phyloP scores from a whole-genome alignment of 768 basidiomycete genomes.

The Leccinum barrowsii region DNA sequence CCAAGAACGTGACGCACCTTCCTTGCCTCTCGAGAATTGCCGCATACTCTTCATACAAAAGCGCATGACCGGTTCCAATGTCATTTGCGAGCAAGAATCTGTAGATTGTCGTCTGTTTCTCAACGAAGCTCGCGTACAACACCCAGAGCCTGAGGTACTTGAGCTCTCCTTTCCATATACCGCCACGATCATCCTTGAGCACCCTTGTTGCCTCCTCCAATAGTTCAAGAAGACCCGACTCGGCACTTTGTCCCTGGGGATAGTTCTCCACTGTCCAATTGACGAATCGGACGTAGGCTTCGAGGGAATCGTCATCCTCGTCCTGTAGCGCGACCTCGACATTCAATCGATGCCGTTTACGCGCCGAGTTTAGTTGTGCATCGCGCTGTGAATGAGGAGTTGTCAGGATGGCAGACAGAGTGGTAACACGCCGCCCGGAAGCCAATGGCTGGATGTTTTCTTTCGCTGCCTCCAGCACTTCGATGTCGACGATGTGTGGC shows the following conservation, averaged over 20 bases:
- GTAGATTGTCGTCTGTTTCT: slow-evolving; percentile 85
- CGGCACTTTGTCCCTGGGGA: slow-evolving; percentile 85
- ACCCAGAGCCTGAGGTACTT: slow-evolving; percentile 94
- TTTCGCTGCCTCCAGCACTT: slow-evolving; percentile 78
- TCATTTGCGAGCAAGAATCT: slow-evolving; percentile 88
- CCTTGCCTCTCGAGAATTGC: slow-evolving; percentile 77
- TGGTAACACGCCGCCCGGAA: slow-evolving; percentile 73
- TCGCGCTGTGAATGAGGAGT: slow-evolving; percentile 80
- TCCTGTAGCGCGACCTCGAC: slow-evolving; percentile 65
- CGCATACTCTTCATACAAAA: slow-evolving; percentile 93
- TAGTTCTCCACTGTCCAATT: slow-evolving; percentile 94
- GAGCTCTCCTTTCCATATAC: slow-evolving; percentile 72
- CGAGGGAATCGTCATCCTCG: slow-evolving; percentile 81
- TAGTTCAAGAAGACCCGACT: slow-evolving; percentile 88
- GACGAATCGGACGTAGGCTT: slow-evolving; percentile 82
- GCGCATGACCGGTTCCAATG: slow-evolving; percentile 75
- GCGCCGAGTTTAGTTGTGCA: slow-evolving; percentile 59
- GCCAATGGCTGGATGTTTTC: slow-evolving; percentile 86
- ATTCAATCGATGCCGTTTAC: slow-evolving; percentile 66
- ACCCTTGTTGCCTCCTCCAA: slow-evolving; percentile 89
- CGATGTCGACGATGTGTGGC: slow-evolving; percentile 67
- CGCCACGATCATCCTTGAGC: slow-evolving; percentile 71
- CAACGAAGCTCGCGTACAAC: slow-evolving; percentile 89
- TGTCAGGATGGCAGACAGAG: slow-evolving; percentile 67
- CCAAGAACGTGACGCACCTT: slow-evolving; percentile 51